Percentiles rank a stretch among this genome's conserved stretches.
These are phyloP conservation scores for Leccinum sublutescens DNA, from an alignment of 768 basidiomycete genomes.

Conservation along the genomic window DNA sequence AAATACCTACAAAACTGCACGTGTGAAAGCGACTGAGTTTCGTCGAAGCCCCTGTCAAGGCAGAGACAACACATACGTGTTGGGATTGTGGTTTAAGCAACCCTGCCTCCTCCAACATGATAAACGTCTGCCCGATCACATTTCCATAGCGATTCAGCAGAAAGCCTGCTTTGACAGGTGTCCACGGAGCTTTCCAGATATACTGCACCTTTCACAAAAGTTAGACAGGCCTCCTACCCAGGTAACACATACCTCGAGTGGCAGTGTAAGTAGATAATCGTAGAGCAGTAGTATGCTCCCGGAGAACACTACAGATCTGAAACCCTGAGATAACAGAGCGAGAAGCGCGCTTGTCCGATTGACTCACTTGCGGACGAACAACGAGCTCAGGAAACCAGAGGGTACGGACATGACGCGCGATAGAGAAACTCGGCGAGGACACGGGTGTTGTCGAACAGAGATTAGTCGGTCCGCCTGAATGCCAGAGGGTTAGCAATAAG, in stretches of 20 bases:
- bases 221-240: background rate
- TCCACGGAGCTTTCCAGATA: conserved; percentile 18
- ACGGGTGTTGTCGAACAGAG: background rate
- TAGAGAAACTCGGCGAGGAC: background rate
- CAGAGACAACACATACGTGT: background rate
- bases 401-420: background rate
- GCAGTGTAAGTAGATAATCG: conserved; percentile 13
- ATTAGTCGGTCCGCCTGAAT: background rate
- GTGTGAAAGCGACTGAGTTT: background rate
- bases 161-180: conserved; percentile 11
- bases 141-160: conserved; percentile 20
- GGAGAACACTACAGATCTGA: background rate
- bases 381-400: background rate
- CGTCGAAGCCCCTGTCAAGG: background rate
- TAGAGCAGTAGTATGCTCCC: conserved; percentile 5
- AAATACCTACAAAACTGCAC: conserved; percentile 8
- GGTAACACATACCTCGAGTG: conserved; percentile 10
- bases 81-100: conserved; percentile 1
- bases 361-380: background rate
- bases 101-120: conserved; percentile 6
- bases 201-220: conserved; percentile 5
- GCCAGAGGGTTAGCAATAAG: background rate
- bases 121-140: conserved; percentile 10
- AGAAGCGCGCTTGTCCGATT: background rate
- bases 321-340: background rate